Evolutionary conservation across 148 eudicot genomes (phyloP), one percentile per base, ranked within the genome.

Genomic region (Nepenthes mirabilis): DNA sequence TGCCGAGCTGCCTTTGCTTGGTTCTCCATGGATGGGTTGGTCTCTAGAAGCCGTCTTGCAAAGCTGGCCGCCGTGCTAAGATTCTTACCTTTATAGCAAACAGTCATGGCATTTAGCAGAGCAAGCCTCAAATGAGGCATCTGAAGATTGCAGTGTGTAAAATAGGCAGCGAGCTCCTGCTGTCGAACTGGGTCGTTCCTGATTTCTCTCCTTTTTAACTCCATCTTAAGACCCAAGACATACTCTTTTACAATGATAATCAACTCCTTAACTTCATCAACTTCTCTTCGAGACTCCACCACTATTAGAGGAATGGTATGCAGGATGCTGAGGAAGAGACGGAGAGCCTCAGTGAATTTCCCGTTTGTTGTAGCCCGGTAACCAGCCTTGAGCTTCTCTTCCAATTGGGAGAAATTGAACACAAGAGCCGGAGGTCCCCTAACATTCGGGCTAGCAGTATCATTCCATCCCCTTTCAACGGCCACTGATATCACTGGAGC

Each of bases 61-160:
- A 91, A 91, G 75, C 80, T 83, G 55, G 86, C 90, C 33, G 98
- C 96, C 9, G 94, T 81, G 55, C 49, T 68, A 32, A 83, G 66
- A 47, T 91, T 91, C 56, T 80, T 71, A 1, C 88, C 91, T 52
- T 73, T 91, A 66, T 52, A 85, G 76, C 95, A 88, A 33, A 75
- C 75, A 32, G 78, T 74, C 90, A 91, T 88, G 3, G 98, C 96
- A 60, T 80, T 91, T 53, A 72, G 59, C 66, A 91, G 68, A 4
- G 96, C 96, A 37, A 88, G 95, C 62, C 98, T 85, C 66, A 74
- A 51, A 70, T 91, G 98, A 55, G 96, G 94, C 36, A 74, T 50
- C 72, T 91, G 96, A 60, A 91, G 98, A 64, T 86, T 86, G 71
- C 98, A 91, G 68, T 91, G 98, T 47, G 98, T 91, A 66, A 91